Percentiles rank a stretch among this genome's conserved stretches.
These are phyloP conservation scores for Solanum megistacrolobum DNA, from an alignment of 257 asterid species.

Conservation along the genomic window DNA sequence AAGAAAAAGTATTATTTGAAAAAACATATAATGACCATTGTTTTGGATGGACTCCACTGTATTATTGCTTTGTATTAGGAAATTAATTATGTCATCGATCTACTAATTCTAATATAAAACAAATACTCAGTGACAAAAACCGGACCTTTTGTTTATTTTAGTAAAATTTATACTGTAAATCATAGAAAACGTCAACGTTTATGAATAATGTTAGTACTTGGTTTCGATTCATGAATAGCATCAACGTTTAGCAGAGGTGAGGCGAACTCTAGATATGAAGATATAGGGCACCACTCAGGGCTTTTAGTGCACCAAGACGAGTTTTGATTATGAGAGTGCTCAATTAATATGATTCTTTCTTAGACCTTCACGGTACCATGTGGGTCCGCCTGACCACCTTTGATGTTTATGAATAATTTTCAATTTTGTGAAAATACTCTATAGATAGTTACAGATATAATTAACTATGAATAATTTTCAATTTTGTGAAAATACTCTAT, in stretches of 20 bases:
- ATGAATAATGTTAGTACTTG: neutral
- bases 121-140: neutral
- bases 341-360: too few species aligned
- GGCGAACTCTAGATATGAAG: neutral
- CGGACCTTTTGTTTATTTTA: neutral
- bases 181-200: neutral
- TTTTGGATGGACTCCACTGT: neutral
- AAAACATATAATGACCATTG: neutral
- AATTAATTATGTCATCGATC: neutral
- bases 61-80: neutral
- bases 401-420: neutral
- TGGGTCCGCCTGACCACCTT: neutral
- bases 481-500: too few species aligned
- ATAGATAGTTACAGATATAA: neutral
- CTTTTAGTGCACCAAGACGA: neutral
- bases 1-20: neutral
- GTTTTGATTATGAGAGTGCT: neutral
- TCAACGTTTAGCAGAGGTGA: neutral
- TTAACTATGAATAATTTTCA: neutral
- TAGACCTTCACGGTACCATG: neutral
- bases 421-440: neutral
- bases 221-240: neutral
- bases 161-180: neutral
- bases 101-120: neutral
- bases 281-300: neutral